These are phyloP conservation scores for Apiotrichum veenhuisii DNA, from an alignment of 1,284 basidiomycete species.

Conservation along the genomic window DNA sequence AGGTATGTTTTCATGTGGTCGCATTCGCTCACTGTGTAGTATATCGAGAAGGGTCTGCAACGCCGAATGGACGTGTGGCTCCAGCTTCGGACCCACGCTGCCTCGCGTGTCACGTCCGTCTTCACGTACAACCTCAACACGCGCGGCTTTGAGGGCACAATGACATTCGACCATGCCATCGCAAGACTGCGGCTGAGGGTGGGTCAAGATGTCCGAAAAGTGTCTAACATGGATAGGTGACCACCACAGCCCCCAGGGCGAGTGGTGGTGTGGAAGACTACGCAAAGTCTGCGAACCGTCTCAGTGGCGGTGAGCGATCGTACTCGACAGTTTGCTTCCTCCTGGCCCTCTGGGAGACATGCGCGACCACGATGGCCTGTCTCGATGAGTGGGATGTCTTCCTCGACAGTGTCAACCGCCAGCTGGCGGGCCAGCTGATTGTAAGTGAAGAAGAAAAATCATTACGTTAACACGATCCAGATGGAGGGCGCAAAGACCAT, in stretches of 20 bases:
- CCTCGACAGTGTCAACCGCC: conserved; percentile 90
- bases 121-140: conserved; percentile 78
- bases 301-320: conserved; percentile 90
- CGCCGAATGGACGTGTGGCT: conserved; percentile 71
- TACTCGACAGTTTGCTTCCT: conserved; percentile 94
- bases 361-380: conserved; percentile 88
- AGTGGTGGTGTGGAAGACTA: background rate
- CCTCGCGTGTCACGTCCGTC: conserved; percentile 73
- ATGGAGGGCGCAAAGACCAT: conserved; percentile 80
- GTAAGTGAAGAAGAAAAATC: conserved; percentile 52
- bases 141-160: conserved; percentile 78
- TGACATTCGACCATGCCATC: conserved; percentile 70
- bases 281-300: conserved; percentile 33
- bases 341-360: conserved; percentile 90
- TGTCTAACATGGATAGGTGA: background rate
- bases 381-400: conserved; percentile 90
- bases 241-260: background rate
- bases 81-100: conserved; percentile 78
- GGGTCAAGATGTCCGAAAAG: conserved; percentile 11
- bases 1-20: conserved; percentile 8
- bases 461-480: conserved; percentile 44
- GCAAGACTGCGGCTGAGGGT: conserved; percentile 68
- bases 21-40: background rate
- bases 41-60: conserved; percentile 31
- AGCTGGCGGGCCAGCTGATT: conserved; percentile 88